Evolutionary conservation across 257 asterid genomes (phyloP).

Genomic region (Nicotiana paniculata): DNA sequence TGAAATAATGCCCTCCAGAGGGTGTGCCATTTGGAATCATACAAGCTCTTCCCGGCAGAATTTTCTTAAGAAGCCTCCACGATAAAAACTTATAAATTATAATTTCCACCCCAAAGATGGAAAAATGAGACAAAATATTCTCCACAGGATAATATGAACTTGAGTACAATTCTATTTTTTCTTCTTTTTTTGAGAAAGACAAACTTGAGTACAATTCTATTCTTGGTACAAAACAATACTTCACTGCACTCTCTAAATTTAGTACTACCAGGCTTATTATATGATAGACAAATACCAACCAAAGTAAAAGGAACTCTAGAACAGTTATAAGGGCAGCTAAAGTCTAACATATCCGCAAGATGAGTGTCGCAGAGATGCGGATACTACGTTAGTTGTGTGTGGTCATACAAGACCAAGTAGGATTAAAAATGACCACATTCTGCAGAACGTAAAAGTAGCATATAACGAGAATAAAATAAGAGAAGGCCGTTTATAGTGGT

Average conservation of each 20-base stretch:
- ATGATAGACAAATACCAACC: background rate
- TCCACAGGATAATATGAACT: background rate
- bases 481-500: background rate
- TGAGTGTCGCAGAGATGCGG: background rate
- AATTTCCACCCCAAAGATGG: background rate
- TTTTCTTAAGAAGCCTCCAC: background rate
- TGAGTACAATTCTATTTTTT: background rate
- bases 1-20: background rate
- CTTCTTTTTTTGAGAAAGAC: no score
- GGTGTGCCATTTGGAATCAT: background rate
- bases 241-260: background rate
- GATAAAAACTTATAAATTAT: background rate
- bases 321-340: background rate
- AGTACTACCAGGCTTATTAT: background rate
- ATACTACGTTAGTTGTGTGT: background rate
- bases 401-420: background rate
- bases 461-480: background rate
- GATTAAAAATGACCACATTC: background rate
- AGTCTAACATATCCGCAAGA: background rate
- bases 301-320: background rate
- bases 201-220: background rate
- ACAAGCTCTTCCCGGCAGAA: background rate
- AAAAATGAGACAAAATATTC: background rate
- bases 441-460: background rate
- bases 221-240: background rate